Evolutionary conservation across 495 filamentous ascomycete genomes (phyloP).

Genomic region (Daldinia childiae): DNA sequence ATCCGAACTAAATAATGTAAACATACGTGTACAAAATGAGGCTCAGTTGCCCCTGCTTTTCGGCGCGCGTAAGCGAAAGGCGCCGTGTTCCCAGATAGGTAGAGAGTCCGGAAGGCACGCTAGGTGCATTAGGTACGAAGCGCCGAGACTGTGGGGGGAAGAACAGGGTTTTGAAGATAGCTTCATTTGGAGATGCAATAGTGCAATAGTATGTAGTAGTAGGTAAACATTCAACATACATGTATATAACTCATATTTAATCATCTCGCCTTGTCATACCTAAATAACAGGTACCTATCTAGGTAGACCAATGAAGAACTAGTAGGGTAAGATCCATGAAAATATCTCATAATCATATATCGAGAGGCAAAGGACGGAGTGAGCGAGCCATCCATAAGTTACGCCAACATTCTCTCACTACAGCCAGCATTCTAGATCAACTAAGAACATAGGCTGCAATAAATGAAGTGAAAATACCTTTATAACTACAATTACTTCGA

Average conservation of each 20-base stretch:
- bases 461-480: conserved; percentile 16
- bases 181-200: not conserved
- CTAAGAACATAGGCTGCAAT: not conserved
- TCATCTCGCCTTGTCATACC: not conserved
- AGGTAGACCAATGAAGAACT: not conserved
- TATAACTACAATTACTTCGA: conserved; percentile 39
- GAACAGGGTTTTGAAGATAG: not conserved
- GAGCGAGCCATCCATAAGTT: not conserved
- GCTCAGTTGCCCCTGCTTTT: not conserved
- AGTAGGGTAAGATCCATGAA: not conserved
- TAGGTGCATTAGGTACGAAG: not conserved
- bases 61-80: not conserved
- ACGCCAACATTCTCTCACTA: not conserved
- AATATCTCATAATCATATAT: conserved; percentile 1
- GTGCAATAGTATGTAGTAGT: not conserved
- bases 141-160: not conserved
- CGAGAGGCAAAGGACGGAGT: not conserved
- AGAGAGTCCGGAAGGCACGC: not conserved
- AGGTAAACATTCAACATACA: not conserved
- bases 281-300: not conserved
- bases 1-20: not conserved
- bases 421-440: not conserved
- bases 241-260: not conserved
- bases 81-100: not conserved
- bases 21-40: not conserved